Percentiles rank a stretch among this genome's conserved stretches.
These are phyloP conservation scores for Lichtheimia ramosa DNA, from an alignment of 371 early-diverging fungal species.

Conservation along the genomic window DNA sequence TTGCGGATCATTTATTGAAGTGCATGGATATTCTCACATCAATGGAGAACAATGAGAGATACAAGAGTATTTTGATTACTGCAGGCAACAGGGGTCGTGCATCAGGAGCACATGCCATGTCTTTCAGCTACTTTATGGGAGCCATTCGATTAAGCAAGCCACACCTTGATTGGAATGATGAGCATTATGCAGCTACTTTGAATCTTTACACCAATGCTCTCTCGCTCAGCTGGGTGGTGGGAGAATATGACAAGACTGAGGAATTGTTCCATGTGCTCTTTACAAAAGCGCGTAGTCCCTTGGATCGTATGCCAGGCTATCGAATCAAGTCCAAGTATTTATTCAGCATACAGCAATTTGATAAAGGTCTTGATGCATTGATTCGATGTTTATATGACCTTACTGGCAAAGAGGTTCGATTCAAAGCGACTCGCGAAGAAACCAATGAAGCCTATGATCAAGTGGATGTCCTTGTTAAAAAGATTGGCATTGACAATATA, in stretches of 20 bases:
- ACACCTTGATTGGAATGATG: conserved; percentile 18
- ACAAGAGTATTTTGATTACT: conserved; percentile 28
- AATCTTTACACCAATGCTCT: conserved; percentile 35
- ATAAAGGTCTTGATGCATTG: conserved; percentile 23
- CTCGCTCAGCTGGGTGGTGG: conserved; percentile 37
- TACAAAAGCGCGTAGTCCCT: conserved; percentile 21
- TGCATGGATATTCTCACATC: conserved; percentile 20
- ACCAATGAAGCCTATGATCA: conserved; percentile 17
- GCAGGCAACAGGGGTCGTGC: conserved; percentile 33
- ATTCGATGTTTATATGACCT: conserved; percentile 30
- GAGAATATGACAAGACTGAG: conserved; percentile 32
- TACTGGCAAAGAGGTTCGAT: conserved; percentile 8
- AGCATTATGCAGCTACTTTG: conserved; percentile 19
- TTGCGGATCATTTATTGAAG: conserved; percentile 42
- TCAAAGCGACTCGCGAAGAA: conserved; percentile 11
- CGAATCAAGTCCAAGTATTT: conserved; percentile 36
- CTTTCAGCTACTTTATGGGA: conserved; percentile 28
- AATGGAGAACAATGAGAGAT: conserved; percentile 18
- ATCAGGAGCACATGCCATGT: conserved; percentile 44
- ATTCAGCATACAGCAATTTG: conserved; percentile 33
- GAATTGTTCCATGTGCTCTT: conserved; percentile 26
- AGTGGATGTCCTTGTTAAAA: conserved; percentile 13
- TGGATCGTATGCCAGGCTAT: conserved; percentile 36
- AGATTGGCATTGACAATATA: conserved; percentile 21
- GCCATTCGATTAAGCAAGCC: conserved; percentile 26